Conservation (phyloP, 1,284 basidiomycete genomes). For the Sanguinoderma infundibulare region DNA sequence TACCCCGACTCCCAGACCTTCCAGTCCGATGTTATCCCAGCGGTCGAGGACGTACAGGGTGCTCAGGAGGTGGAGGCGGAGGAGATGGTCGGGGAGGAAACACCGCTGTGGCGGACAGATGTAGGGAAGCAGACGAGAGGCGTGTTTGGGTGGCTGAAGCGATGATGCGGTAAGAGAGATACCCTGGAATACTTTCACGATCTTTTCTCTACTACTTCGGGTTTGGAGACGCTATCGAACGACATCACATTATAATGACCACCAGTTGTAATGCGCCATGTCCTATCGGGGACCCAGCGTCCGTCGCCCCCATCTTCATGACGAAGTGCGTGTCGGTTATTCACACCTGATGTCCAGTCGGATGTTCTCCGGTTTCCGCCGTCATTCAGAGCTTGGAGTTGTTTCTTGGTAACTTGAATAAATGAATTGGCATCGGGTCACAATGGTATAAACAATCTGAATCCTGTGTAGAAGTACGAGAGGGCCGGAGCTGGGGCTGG, state of each 20-base stretch:
- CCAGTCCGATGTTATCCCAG: conserved; percentile 19
- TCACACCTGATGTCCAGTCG: too few species aligned
- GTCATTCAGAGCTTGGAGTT: too few species aligned
- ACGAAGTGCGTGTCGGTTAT: too few species aligned
- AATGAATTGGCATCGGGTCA: too few species aligned
- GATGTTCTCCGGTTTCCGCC: too few species aligned
- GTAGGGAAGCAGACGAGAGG: conserved; percentile 8
- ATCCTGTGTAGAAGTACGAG: too few species aligned
- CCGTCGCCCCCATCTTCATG: too few species aligned
- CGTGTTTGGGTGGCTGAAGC: conserved; percentile 16
- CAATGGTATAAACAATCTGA: too few species aligned
- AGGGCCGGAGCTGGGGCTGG: too few species aligned
- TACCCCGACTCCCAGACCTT: conserved; percentile 14
- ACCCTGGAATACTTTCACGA: background rate
- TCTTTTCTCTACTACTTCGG: background rate
- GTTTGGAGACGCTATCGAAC: background rate
- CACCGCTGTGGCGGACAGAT: conserved; percentile 28
- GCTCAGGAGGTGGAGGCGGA: conserved; percentile 17
- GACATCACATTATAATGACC: background rate
- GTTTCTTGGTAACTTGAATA: too few species aligned
- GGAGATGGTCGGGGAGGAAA: conserved; percentile 22
- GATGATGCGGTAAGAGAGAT: background rate
- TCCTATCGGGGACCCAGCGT: too few species aligned
- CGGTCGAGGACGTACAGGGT: conserved; percentile 23
- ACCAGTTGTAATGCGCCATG: background rate